Evolutionary conservation across 495 filamentous ascomycete genomes (phyloP).

Genomic region (Aspergillus ostianus): DNA sequence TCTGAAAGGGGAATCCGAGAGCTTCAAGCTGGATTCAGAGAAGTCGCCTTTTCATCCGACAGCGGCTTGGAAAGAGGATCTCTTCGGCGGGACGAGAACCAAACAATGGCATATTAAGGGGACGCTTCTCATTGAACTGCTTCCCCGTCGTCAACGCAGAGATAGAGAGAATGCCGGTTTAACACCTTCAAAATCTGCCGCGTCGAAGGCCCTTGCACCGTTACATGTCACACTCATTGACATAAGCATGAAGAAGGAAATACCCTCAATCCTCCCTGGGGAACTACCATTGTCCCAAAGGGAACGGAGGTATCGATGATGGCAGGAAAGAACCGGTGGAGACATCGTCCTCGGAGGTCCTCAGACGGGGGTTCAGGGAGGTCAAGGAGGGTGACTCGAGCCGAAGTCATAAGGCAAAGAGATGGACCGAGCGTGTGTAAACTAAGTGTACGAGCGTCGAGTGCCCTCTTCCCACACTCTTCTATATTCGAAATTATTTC

Average conservation of each 20-base stretch:
- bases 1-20: conserved; percentile 21
- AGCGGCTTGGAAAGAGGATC: too few species aligned
- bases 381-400: too few species aligned
- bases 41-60: too few species aligned
- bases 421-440: too few species aligned
- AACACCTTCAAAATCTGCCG: not conserved
- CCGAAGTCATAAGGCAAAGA: too few species aligned
- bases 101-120: not conserved
- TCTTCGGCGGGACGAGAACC: too few species aligned
- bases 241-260: not conserved
- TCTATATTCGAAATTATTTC: too few species aligned
- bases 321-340: not conserved
- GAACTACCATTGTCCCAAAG: not conserved
- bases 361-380: conserved; percentile 1
- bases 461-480: too few species aligned
- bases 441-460: too few species aligned
- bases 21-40: not conserved
- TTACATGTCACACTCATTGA: not conserved
- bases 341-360: too few species aligned
- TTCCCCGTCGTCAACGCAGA: too few species aligned
- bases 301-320: not conserved
- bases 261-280: not conserved
- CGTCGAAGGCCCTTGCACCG: not conserved
- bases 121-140: not conserved
- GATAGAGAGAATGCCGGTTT: not conserved